Percentiles rank a stretch among this genome's conserved stretches.
phyloP scores from a whole-genome alignment of 202 grass and related monocot species.

The Tripidium arundinaceum region DNA sequence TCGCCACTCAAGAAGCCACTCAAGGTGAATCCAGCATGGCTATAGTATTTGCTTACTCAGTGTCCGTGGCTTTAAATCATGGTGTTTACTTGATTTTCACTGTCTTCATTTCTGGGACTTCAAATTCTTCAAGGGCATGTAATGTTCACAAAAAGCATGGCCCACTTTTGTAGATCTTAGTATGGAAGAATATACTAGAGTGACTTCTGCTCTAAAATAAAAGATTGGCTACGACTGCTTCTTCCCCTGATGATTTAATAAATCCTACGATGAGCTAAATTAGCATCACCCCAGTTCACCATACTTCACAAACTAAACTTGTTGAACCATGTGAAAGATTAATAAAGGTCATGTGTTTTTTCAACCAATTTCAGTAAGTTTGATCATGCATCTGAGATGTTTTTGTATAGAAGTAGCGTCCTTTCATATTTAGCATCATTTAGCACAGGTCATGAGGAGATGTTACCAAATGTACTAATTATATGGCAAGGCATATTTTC shows the following conservation, averaged over 20 bases:
- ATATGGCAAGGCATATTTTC: background rate
- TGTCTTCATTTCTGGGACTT: background rate
- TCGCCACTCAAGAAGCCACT: too few relatives aligned
- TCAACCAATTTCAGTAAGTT: background rate
- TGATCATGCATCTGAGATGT: background rate
- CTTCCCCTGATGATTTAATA: background rate
- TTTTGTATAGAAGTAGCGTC: background rate
- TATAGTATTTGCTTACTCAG: background rate
- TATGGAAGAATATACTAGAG: background rate
- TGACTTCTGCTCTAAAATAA: background rate
- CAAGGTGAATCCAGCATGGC: too few relatives aligned
- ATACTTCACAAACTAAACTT: conserved; percentile 10
- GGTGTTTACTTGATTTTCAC: background rate
- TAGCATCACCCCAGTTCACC: background rate
- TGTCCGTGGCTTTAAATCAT: background rate
- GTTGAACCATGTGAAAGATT: background rate
- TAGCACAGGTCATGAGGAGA: background rate
- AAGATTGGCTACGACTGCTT: background rate
- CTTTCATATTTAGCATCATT: background rate
- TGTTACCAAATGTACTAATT: background rate
- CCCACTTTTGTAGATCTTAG: background rate
- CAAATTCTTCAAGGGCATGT: background rate
- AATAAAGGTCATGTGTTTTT: background rate
- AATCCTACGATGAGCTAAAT: background rate
- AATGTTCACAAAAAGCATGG: background rate